Evolutionary conservation across 169 alveolate genomes (phyloP).

Genomic region (Cryptosporidium tyzzeri): DNA sequence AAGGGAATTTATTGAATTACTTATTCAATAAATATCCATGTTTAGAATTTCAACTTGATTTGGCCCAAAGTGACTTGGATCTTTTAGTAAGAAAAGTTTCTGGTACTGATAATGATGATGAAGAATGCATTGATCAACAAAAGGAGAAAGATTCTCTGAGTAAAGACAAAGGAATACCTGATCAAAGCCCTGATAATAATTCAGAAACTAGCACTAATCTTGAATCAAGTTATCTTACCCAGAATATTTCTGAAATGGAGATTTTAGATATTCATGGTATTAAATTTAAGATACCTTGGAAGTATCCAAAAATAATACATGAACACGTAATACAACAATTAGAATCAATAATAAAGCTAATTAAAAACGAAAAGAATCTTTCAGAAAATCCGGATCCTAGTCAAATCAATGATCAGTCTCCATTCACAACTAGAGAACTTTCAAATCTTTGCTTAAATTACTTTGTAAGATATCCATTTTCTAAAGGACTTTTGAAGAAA

Average conservation of each 20-base stretch:
- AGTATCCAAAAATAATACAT: conserved; percentile 41
- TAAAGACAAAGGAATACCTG: neutral
- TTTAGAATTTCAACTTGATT: neutral
- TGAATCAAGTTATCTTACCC: neutral
- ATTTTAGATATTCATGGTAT: conserved; percentile 17
- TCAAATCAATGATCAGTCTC: conserved; percentile 12
- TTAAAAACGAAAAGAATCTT: conserved; percentile 33
- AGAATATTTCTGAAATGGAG: neutral
- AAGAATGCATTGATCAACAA: neutral
- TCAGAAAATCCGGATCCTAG: conserved; percentile 34
- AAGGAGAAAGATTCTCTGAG: neutral
- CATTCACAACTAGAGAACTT: conserved; percentile 32
- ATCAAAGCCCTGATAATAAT: neutral
- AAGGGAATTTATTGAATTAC: neutral
- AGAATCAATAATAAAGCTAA: conserved; percentile 15
- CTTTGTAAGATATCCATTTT: conserved; percentile 41
- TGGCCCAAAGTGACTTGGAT: neutral
- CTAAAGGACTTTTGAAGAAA: conserved; percentile 17
- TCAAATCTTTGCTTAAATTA: conserved; percentile 18
- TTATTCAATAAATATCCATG: conserved; percentile 14
- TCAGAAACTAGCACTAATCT: neutral
- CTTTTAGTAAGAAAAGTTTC: neutral
- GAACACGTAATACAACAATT: conserved; percentile 25
- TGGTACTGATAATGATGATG: neutral
- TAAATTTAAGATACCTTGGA: conserved; percentile 31